Conservation (phyloP, 2,329 filamentous ascomycete genomes). For the Graphium sp. region DNA sequence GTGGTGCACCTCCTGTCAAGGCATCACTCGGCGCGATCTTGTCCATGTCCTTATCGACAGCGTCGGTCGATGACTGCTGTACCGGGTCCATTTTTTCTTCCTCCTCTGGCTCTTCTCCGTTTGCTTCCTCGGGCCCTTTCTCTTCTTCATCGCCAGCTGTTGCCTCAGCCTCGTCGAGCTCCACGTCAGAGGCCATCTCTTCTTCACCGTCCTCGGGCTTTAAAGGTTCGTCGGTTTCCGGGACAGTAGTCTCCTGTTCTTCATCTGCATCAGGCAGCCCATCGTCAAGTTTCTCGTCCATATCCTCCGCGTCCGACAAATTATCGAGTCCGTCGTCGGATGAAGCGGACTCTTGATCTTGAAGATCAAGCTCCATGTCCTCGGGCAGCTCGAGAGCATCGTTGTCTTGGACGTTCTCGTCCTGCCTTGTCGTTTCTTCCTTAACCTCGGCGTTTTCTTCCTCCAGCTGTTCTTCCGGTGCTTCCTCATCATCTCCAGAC, state of each 20-base stretch:
- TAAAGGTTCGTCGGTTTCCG: conserved; percentile 13
- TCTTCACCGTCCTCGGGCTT: conserved; percentile 32
- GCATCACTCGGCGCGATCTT: conserved; percentile 46
- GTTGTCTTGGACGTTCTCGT: conserved; percentile 67
- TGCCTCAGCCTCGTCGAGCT: conserved; percentile 30
- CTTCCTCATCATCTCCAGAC: conserved; percentile 12
- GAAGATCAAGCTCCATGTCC: conserved; percentile 71
- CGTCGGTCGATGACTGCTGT: conserved; percentile 15
- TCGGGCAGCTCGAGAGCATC: conserved; percentile 73
- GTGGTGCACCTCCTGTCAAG: conserved; percentile 34
- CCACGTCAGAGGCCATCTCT: conserved; percentile 33
- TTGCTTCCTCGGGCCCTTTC: conserved; percentile 10
- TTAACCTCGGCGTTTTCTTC: conserved; percentile 36
- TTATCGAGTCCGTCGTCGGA: conserved; percentile 42
- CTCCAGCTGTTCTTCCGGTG: conserved; percentile 18
- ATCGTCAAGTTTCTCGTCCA: conserved; percentile 37
- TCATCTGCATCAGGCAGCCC: conserved; percentile 31
- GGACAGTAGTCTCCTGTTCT: conserved; percentile 11
- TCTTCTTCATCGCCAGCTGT: conserved; percentile 12
- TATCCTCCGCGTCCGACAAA: conserved; percentile 39
- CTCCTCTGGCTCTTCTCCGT: conserved; percentile 6
- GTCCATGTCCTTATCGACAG: conserved; percentile 37
- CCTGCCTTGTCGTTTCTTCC: conserved; percentile 41
- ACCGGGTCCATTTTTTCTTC: conserved; percentile 21
- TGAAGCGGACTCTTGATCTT: conserved; percentile 44